Base-by-base conservation (phyloP, 2,329 filamentous ascomycete genomes). In the Verticillium nonalfalfae region DNA sequence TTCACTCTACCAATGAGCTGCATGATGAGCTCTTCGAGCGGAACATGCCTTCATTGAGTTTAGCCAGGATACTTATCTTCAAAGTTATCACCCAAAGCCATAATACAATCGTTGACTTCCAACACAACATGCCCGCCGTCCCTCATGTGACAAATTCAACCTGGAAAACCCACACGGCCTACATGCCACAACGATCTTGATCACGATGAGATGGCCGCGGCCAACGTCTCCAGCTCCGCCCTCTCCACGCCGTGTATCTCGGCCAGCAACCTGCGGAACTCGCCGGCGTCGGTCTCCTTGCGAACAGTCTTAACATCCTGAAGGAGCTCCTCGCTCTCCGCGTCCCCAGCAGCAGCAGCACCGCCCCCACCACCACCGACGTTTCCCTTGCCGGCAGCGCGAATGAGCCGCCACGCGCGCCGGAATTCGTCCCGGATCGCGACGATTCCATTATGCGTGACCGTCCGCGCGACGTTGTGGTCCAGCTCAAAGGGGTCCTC, bases 401-500 rank as follows among this genome's bases (percentile, higher is more conserved):
- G 80, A 64, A 93, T 85, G 62, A 96, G 89, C 39, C 84, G 79
- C 85, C 90, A 90, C 2, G 91, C 91, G 21, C 92, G 84, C 18
- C 91, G 83, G 69, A 96, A 95, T 74, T 97, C 92, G 68, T 95
- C 89, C 50, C 91, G 82, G 63, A 96, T 95, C 0, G 88, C 84
- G 1, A 91, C 88, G 65, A 96, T 91, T 2, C 92, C 91, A 63
- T 87, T 85, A 69, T 94, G 90, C 7, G 89, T 93, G 1, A 97
- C 92, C 0, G 92, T 96, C 58, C 91, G 82, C 3, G 90, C 93
- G 38, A 97, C 90, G 68, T 97, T 97, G 74, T 97, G 92, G 50
- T 92, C 88, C 2, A 87, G 76, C 76, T 97, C 92, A 69, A 97
- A 97, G 0, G 93, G 93, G 72, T 97, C 93, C 71, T 97, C 93